A percentile compares a stretch with the other conserved stretches of the same genome.
These are phyloP conservation scores for Adansonia rubrostipa DNA, from an alignment of 441 rosid species.

Conservation along the genomic window DNA sequence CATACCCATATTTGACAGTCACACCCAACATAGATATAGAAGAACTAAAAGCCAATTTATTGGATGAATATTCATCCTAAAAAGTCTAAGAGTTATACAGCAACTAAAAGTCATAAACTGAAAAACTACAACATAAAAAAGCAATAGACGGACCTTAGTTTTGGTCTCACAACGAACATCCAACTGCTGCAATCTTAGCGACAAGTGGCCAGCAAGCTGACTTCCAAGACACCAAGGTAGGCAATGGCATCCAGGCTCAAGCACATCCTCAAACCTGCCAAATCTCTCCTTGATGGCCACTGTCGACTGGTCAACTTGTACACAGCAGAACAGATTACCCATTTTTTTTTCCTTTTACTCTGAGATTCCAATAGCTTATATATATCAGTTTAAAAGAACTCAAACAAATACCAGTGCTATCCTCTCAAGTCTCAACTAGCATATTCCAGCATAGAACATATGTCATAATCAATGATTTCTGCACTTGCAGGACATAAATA, in stretches of 20 bases:
- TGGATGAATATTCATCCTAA: not conserved
- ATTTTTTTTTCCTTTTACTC: not conserved
- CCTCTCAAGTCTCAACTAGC: not conserved
- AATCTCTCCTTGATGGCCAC: slow-evolving; percentile 64
- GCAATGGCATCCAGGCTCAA: slow-evolving; percentile 69
- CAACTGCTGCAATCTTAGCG: slow-evolving; percentile 60
- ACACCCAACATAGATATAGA: not conserved
- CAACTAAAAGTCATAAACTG: not conserved
- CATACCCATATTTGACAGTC: too few relatives aligned
- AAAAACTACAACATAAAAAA: not conserved
- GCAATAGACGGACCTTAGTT: slow-evolving; percentile 48
- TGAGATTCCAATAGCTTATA: not conserved
- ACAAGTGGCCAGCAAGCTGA: slow-evolving; percentile 60
- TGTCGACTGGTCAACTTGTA: slow-evolving; percentile 63
- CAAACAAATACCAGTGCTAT: not conserved
- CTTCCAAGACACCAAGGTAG: slow-evolving; percentile 64
- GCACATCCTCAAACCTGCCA: slow-evolving; percentile 61
- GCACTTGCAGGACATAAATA: not conserved
- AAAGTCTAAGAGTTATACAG: not conserved
- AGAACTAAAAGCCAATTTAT: not conserved
- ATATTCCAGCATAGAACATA: not conserved
- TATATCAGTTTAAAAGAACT: not conserved
- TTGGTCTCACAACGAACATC: slow-evolving; percentile 70
- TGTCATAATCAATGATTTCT: not conserved
- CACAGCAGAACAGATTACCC: slow-evolving; percentile 49